Conservation (phyloP, 371 early-diverging fungal genomes). For the Mortierella sp. region DNA sequence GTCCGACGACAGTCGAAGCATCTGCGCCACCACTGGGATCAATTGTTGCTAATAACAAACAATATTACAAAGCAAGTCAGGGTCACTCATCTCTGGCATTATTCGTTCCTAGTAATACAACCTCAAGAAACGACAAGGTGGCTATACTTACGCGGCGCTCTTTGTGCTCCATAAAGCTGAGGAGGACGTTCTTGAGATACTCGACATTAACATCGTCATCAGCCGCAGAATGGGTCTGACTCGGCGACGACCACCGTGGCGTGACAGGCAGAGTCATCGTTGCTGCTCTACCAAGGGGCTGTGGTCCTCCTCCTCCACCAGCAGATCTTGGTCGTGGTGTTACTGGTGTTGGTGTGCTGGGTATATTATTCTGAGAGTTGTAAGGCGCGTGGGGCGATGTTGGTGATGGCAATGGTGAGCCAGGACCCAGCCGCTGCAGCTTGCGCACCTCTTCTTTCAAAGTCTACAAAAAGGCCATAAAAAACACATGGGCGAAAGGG, state of each 20-base stretch:
- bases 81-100: neutral
- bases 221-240: neutral
- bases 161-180: conserved; percentile 90
- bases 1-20: conserved; percentile 84
- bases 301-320: neutral
- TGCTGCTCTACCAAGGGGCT: neutral
- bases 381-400: conserved; percentile 29
- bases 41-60: conserved; percentile 70
- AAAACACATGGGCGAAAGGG: neutral
- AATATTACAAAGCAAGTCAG: neutral
- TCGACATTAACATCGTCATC: conserved; percentile 77
- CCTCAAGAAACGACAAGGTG: conserved; percentile 26
- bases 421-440: conserved; percentile 26
- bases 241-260: conserved; percentile 15
- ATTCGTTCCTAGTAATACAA: neutral
- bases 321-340: neutral
- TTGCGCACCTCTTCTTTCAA: conserved; percentile 75
- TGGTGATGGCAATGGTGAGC: conserved; percentile 37
- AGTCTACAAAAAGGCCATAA: conserved; percentile 55
- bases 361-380: conserved; percentile 16
- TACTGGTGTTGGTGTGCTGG: conserved; percentile 20
- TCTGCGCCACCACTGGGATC: conserved; percentile 85
- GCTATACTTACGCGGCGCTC: conserved; percentile 69
- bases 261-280: conserved; percentile 16
- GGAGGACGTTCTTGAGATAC: conserved; percentile 86